Evolutionary conservation across 371 early-diverging fungal genomes (phyloP).

Genomic region (Mortierella sp.): DNA sequence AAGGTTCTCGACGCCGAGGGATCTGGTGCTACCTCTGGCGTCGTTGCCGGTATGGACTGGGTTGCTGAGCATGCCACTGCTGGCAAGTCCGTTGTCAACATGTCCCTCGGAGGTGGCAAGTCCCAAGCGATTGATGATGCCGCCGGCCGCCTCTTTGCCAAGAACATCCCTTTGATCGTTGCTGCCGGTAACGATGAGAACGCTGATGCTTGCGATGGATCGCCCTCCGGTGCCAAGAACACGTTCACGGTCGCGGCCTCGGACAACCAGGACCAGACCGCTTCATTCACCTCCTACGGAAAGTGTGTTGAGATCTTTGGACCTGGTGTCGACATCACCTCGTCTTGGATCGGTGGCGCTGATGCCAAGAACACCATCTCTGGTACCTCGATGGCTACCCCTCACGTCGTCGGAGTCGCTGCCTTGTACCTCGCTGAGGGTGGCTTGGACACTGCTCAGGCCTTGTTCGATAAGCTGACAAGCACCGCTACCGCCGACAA

Average conservation of each 20-base stretch:
- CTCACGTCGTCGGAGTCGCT: constrained; percentile 84
- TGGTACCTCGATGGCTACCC: constrained; percentile 80
- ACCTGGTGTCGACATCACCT: constrained; percentile 55
- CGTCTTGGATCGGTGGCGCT: constrained; percentile 40
- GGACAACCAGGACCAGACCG: constrained; percentile 72
- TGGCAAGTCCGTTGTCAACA: constrained; percentile 72
- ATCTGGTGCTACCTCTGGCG: constrained; percentile 72
- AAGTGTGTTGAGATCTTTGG: constrained; percentile 57
- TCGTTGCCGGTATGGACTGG: constrained; percentile 83
- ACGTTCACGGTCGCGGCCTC: constrained; percentile 92
- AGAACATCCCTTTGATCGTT: constrained; percentile 62
- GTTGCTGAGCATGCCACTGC: constrained; percentile 55
- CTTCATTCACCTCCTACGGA: constrained; percentile 73
- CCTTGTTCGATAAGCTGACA: constrained; percentile 27
- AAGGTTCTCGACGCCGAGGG: constrained; percentile 83
- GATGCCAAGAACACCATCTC: constrained; percentile 49
- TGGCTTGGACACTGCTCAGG: constrained; percentile 22
- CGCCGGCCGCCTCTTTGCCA: constrained; percentile 66
- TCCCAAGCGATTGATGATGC: constrained; percentile 80
- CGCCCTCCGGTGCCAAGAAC: constrained; percentile 82
- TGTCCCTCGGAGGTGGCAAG: constrained; percentile 82
- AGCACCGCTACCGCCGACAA: constrained; percentile 13
- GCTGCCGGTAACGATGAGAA: constrained; percentile 93
- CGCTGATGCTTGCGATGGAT: constrained; percentile 82
- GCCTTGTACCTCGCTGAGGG: constrained; percentile 55